Base-by-base conservation (phyloP, 495 filamentous ascomycete species). In the Lindgomyces ingoldianus region DNA sequence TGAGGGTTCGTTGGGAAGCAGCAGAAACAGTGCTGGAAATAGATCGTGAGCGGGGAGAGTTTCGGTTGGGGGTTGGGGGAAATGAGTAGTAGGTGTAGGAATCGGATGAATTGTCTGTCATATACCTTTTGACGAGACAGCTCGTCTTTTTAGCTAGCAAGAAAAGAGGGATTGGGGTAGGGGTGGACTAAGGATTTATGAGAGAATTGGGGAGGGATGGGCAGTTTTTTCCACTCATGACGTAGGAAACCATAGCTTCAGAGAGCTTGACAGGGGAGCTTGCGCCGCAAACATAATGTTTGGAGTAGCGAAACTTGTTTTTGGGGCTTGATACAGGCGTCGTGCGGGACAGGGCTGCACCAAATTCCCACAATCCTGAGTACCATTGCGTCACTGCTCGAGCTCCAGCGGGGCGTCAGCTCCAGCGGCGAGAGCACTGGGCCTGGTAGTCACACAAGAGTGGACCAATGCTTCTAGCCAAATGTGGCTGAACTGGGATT, bases 31-130 rank as follows among this genome's bases (percentile, higher is more conserved):
- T 76, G 27, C 70, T 70, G 12, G 78, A 74, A 29, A 77, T 60
- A 55, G 74, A 67, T 51, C 60, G 60, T 42, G 73, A 73, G 39
- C 63, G 53, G 21, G 79, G 77, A 27, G 79, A 78, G 42, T 73
- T 67, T 67, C 79, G 68, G 64, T 74, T 77, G 9, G 79, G 79
- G 27, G 79, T 81, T 26, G 79, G 75, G 45, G 79, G 79, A 48
- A 81, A 81, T 51, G 79, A 81, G 68, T 80, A 81, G 68, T 81
- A 81, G 19, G 76, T 74, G 79, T 81, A 81, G 64, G 73, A 74
- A 56, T 74, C 74, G 42, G 68, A 65, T 55, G 77, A 75, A 57
- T 78, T 74, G 70, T 72, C 79, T 68, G 73, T 77, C 78, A 81
- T 80, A 75, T 71, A 80, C 50, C 47, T 52, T 22, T 61, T 51